Base-by-base conservation (phyloP, 2,329 filamentous ascomycete genomes). In the Fusarium pseudograminearum region DNA sequence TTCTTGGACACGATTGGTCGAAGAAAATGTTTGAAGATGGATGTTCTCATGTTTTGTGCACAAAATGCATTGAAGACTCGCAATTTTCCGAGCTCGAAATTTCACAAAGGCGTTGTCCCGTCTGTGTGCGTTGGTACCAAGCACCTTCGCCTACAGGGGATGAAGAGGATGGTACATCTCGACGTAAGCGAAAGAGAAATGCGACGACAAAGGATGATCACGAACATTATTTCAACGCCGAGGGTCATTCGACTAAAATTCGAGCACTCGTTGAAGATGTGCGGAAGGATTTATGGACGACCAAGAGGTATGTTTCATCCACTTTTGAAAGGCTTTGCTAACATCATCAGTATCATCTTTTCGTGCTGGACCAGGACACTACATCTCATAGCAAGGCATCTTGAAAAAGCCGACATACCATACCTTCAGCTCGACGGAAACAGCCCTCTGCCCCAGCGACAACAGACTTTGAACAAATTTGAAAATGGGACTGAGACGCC, bases 301-400 rank as follows among this genome's bases (percentile, higher is more conserved):
- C 61, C 1, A 65, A 65, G 11, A 65, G 45, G 59, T 60, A 30
- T 4, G 6, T 0, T 3, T 9, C 5, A 5, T 0, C 3, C 0
- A 24, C 1, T 1, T 2, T 2, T 0, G 0, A 1, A 5, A 1
- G 6, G 4, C 7, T 2, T 11, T 18, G 0, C 36, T 64, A 2
- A 64, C 16, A 16, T 9, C 0, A 14, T 4, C 42, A 84, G 81
- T 44, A 83, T 84, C 33, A 78, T 84, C 0, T 85, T 84, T 40
- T 83, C 82, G 0, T 83, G 78, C 58, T 85, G 82, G 83, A 84
- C 80, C 1, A 72, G 78, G 1, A 83, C 82, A 0, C 72, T 85
- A 0, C 71, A 81, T 24, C 73, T 85, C 0, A 67, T 84, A 0
- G 72, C 62, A 0, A 74, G 42, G 4, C 75, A 80, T 34, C 71